Evolutionary conservation across 345 rosid species (phyloP), one percentile per base, ranked within the genome.

Genomic region (Zanthoxylum bungeanum): DNA sequence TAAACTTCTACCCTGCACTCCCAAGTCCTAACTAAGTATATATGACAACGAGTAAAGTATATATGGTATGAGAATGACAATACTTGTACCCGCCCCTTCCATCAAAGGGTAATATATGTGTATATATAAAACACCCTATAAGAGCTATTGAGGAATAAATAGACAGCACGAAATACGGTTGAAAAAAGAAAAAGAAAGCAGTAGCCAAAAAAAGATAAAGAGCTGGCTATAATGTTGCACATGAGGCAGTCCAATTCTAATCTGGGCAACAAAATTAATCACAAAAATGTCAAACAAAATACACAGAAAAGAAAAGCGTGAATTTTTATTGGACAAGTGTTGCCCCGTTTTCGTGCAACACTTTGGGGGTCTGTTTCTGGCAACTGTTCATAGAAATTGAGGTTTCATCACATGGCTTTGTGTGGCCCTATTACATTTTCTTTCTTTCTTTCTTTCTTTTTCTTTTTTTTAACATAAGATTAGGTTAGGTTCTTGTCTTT

Each of bases 341-440:
- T 46, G n/a, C 46, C 4, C 58, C 46, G 12, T 12, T 50, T 66
- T 66, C 27, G 19, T 33, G 70, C 9, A 50, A 49, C 19, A 31
- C 16, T 11, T 28, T 4, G 34, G 37, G 37, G 37, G 49, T 1
- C 47, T 14, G 49, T 44, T 44, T 64, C 53, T 12, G 59, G 37
- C 37, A 30, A 28, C 34, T 10, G 17, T 24, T 5, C n/a, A 27
- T 24, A 24, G 4, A 55, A 12, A 40, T 66, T 49, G 59, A 50
- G 56, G 46, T 2, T n/a, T 12, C 4, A 12, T 66, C 75, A 71
- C 68, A 61, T 59, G 72, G 79, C 37, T n/a, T 7, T 21, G 62
- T 22, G 79, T 30, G 79, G 74, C 60, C 76, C 76, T 63, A 40
- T 53, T 49, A 59, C 61, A 28, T 27, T n/a, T 57, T 64, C n/a